These are phyloP conservation scores for Cyclostephanos tholiformis DNA, from an alignment of 108 stramenopile species.

Conservation along the genomic window DNA sequence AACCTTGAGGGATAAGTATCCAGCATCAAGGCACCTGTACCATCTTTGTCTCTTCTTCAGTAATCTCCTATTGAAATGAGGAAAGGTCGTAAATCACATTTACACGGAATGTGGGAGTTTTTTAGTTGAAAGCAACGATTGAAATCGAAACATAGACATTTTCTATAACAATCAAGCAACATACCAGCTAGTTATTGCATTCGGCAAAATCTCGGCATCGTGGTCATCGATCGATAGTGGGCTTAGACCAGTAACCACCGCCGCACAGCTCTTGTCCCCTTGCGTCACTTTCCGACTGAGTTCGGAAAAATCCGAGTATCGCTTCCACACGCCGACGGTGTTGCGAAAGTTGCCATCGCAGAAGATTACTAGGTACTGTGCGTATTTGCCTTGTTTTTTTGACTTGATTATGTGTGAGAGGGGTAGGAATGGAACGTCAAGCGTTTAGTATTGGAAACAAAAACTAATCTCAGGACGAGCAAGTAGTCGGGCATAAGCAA, in stretches of 20 bases:
- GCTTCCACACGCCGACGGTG: constrained; percentile 90
- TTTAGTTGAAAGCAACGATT: background rate
- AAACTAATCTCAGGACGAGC: background rate
- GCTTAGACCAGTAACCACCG: constrained; percentile 75
- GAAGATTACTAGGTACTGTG: constrained; percentile 87
- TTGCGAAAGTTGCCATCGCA: constrained; percentile 82
- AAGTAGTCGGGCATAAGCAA: background rate
- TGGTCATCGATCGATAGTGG: constrained; percentile 80
- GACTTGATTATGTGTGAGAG: constrained; percentile 45
- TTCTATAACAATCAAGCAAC: background rate
- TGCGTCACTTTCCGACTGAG: constrained; percentile 74
- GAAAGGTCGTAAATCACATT: background rate
- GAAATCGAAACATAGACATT: background rate
- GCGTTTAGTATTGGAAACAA: background rate
- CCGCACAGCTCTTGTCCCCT: constrained; percentile 75
- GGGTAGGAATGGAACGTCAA: background rate
- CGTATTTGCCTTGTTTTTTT: constrained; percentile 81
- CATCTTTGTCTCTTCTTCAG: constrained; percentile 89
- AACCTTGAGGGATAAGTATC: constrained; percentile 93
- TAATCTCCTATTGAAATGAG: constrained; percentile 60
- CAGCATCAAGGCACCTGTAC: constrained; percentile 93
- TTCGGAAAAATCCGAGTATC: constrained; percentile 85
- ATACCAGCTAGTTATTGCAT: constrained; percentile 83
- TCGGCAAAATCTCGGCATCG: constrained; percentile 71
- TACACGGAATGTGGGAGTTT: background rate